Conservation (phyloP, 352 stramenopile genomes). For the Phytopythium aichiense region DNA sequence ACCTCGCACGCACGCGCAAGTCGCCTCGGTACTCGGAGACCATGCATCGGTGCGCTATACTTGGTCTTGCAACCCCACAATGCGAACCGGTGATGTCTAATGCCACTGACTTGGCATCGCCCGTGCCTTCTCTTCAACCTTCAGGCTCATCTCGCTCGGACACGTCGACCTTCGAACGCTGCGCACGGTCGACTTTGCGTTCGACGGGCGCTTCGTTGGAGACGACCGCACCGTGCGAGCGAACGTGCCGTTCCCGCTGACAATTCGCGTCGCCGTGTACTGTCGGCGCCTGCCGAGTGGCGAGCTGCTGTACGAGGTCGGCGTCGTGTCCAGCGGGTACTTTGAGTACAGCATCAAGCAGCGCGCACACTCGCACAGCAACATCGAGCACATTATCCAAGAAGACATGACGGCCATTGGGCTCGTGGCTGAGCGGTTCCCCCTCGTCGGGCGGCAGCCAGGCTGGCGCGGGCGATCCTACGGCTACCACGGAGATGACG, state of each 20-base stretch:
- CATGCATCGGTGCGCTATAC: constrained; percentile 33
- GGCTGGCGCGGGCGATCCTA: constrained; percentile 63
- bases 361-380: constrained; percentile 18
- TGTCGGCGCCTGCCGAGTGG: constrained; percentile 19
- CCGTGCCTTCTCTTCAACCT: background rate
- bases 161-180: constrained; percentile 11
- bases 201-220: constrained; percentile 40
- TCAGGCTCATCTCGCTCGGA: constrained; percentile 34
- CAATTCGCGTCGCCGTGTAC: constrained; percentile 58
- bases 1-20: constrained; percentile 45
- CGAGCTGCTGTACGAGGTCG: constrained; percentile 34
- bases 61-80: too few species aligned
- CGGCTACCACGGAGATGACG: constrained; percentile 81
- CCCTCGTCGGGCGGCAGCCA: constrained; percentile 58
- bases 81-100: background rate
- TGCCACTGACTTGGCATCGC: background rate
- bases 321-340: constrained; percentile 56
- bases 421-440: constrained; percentile 44
- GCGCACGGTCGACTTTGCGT: constrained; percentile 45
- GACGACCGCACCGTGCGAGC: constrained; percentile 63
- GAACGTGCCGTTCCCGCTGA: constrained; percentile 60
- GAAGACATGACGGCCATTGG: constrained; percentile 66
- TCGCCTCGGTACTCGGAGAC: constrained; percentile 31
- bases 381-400: constrained; percentile 3
- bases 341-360: constrained; percentile 66